Evolutionary conservation across 129 eudicot genomes (phyloP).

Genomic region (Ambrosia artemisiifolia): DNA sequence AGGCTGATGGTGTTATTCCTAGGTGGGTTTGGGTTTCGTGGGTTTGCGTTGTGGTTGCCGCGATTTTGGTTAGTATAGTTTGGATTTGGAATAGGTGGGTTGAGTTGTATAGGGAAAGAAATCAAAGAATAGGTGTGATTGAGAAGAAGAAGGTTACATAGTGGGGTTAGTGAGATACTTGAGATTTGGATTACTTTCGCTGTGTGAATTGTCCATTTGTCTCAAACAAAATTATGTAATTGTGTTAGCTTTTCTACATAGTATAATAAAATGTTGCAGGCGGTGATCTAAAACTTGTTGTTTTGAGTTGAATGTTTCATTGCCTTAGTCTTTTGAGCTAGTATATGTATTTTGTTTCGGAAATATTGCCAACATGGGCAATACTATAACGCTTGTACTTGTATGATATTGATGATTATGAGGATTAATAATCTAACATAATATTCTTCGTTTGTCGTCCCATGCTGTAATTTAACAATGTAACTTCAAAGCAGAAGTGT

Average conservation of each 20-base stretch:
- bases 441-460: background rate
- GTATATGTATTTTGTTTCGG: slow-evolving; percentile 8
- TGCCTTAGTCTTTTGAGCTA: slow-evolving; percentile 3
- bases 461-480: slow-evolving; percentile 1
- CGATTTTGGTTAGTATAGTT: slow-evolving; percentile 72
- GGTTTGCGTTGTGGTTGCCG: slow-evolving; percentile 61
- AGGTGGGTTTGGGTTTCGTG: slow-evolving; percentile 90
- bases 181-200: background rate
- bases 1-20: slow-evolving; percentile 58
- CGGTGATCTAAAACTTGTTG: slow-evolving; percentile 10
- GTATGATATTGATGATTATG: slow-evolving; percentile 1
- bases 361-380: background rate
- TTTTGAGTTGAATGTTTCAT: slow-evolving; percentile 16
- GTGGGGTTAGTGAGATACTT: slow-evolving; percentile 8
- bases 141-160: slow-evolving; percentile 45
- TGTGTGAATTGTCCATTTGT: slow-evolving; percentile 21
- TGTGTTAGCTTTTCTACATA: slow-evolving; percentile 21
- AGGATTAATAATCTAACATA: background rate
- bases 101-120: slow-evolving; percentile 57
- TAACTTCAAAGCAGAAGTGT: background rate
- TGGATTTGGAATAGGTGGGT: slow-evolving; percentile 77
- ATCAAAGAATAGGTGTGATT: slow-evolving; percentile 6
- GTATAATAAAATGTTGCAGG: slow-evolving; percentile 14
- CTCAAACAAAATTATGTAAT: slow-evolving; percentile 26
- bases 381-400: background rate